A percentile compares a stretch with the other conserved stretches of the same genome.
Evolutionary conservation across 306 rosid genomes (phyloP).

Genomic region (Quercus parvula): DNA sequence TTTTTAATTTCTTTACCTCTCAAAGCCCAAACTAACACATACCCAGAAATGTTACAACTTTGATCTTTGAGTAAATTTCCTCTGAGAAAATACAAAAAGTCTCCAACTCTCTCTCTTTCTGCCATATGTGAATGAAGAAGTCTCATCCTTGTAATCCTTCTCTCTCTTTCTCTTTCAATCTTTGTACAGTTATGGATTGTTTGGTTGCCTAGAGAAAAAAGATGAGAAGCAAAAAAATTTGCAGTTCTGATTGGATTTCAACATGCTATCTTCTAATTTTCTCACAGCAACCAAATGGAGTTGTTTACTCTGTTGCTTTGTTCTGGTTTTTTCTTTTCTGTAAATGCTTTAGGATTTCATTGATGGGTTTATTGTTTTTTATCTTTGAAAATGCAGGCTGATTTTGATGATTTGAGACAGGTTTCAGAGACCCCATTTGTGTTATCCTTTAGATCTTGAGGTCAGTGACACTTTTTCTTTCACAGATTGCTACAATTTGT

Average conservation of each 20-base stretch:
- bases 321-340: background rate
- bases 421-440: background rate
- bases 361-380: background rate
- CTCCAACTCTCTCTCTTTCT: background rate
- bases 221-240: background rate
- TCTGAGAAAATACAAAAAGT: background rate
- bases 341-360: background rate
- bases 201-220: constrained; percentile 13
- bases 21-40: constrained; percentile 10
- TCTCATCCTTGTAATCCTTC: background rate
- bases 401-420: constrained; percentile 2
- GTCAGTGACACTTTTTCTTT: constrained; percentile 12
- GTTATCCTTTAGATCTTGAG: constrained; percentile 28
- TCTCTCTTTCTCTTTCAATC: background rate
- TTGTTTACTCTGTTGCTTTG: background rate
- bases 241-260: background rate
- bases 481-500: background rate
- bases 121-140: background rate
- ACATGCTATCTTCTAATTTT: background rate
- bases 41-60: constrained; percentile 11
- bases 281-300: constrained; percentile 4
- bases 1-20: background rate
- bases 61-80: background rate
- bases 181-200: constrained; percentile 3
- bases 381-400: constrained; percentile 25